Evolutionary conservation across 163 green algal genomes (phyloP), one percentile per base, ranked within the genome.

Genomic region (Prototheca stagnorum): DNA sequence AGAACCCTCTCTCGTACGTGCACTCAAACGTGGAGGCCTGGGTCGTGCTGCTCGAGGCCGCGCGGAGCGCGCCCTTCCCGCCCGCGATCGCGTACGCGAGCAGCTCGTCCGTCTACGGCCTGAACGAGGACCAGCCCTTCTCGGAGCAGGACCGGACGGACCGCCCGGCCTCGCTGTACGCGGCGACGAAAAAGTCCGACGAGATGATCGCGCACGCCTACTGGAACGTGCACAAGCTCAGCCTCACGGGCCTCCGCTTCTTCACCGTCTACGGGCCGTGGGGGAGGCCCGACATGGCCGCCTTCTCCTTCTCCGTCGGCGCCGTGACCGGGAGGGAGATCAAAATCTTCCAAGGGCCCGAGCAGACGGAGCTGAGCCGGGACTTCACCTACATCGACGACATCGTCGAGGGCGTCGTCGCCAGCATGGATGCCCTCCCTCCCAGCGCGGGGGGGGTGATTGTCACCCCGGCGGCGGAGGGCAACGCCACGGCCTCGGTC

Each of bases 201-300:
- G 81, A 92, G 67, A 39, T 82, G 25, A 51, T 90, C 6, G 74
- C 74, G 33, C 72, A 85, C 49, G 65, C 66, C 2, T 92, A 92
- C 64, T 72, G 85, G 44, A 49, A 56, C 25, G 53, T 92, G 28
- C 70, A 86, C 50, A 44, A 56, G 26, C 51, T 92, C 26, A 67
- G 54, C 3, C 40, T 84, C 3, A 89, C 77, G n/a, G 79, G 64
- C 15, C 56, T 92, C 54, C 61, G 81, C 25, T 92, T 92, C 55
- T 92, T 92, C 64, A 92, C 81, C 7, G 81, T 92, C 44, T 92
- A 92, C 57, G 81, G 81, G 2, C 81, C 81, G 8, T 88, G 65
- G 61, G 81, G 81, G 9, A 59, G 81, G 12, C 81, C 81, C 7
- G 81, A 92, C 62, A 92, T 92, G 81, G 76, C 76, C 5, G 78